A percentile compares a stretch with the other conserved stretches of the same genome.
These are phyloP conservation scores for Talaromyces adpressus DNA, from an alignment of 495 filamentous ascomycete genomes.

Conservation along the genomic window DNA sequence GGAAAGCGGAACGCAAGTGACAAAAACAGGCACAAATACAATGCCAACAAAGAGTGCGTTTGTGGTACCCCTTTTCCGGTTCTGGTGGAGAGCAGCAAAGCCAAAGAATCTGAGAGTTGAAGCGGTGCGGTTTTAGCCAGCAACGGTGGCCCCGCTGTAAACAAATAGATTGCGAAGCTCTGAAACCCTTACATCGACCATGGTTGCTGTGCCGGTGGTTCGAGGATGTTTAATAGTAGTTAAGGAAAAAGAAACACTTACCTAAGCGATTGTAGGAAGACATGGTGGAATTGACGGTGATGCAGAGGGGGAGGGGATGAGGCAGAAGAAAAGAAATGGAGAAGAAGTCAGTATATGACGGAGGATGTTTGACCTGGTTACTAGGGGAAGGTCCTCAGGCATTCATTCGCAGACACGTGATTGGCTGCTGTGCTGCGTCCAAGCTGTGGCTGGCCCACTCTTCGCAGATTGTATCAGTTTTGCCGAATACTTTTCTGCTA, in stretches of 20 bases:
- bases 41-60: not conserved
- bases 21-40: not conserved
- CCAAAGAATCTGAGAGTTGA: slow-evolving; percentile 3
- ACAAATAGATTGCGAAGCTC: slow-evolving; percentile 11
- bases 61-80: not conserved
- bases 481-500: not conserved
- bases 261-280: slow-evolving; percentile 67
- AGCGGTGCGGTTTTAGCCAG: not conserved
- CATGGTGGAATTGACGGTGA: slow-evolving; percentile 2
- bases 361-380: not conserved
- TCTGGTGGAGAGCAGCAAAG: not conserved
- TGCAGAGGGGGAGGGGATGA: not conserved
- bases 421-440: not conserved
- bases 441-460: not conserved
- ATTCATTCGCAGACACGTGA: not conserved
- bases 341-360: not conserved
- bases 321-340: not conserved
- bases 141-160: slow-evolving; percentile 5
- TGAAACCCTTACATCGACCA: slow-evolving; percentile 1
- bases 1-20: slow-evolving; percentile 9
- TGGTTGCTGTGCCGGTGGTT: slow-evolving; percentile 1
- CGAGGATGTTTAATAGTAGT: slow-evolving; percentile 11
- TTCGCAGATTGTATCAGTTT: not conserved
- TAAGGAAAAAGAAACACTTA: slow-evolving; percentile 34
- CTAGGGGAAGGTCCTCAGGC: not conserved